Evolutionary conservation across 2,329 filamentous ascomycete genomes (phyloP).

Genomic region (Elsinoe fawcettii): DNA sequence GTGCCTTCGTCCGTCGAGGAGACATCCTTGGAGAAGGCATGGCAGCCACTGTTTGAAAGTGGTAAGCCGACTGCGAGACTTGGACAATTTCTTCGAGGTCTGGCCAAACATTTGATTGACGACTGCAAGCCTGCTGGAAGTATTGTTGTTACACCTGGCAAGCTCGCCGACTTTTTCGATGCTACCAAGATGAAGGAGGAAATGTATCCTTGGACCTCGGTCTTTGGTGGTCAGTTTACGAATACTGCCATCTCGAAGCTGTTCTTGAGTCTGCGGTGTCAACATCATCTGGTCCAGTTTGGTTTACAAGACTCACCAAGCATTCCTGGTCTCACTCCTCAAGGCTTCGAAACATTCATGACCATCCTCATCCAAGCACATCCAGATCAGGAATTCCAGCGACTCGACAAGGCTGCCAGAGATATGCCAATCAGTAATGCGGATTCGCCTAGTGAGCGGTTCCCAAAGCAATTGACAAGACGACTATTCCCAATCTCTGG

Average conservation of each 20-base stretch:
- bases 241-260: constrained; percentile 37
- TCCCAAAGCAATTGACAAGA: constrained; percentile 71
- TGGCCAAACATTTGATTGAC: constrained; percentile 67
- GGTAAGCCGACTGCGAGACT: constrained; percentile 61
- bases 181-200: constrained; percentile 58
- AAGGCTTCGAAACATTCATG: constrained; percentile 54
- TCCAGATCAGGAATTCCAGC: constrained; percentile 64
- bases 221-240: constrained; percentile 39
- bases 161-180: constrained; percentile 67
- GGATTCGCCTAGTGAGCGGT: constrained; percentile 58
- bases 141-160: constrained; percentile 66
- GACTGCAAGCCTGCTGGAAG: constrained; percentile 60
- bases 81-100: constrained; percentile 61
- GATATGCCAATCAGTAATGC: constrained; percentile 64
- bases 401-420: constrained; percentile 60
- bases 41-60: constrained; percentile 67
- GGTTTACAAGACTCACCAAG: constrained; percentile 35
- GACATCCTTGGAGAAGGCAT: constrained; percentile 59
- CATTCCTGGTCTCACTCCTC: constrained; percentile 40
- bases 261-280: constrained; percentile 41
- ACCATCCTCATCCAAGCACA: constrained; percentile 65
- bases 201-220: constrained; percentile 53
- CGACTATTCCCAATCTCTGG: constrained; percentile 58
- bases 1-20: constrained; percentile 39
- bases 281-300: constrained; percentile 43